Evolutionary conservation across 1,139 yeast species (phyloP).

Genomic region (Candida sp.): DNA sequence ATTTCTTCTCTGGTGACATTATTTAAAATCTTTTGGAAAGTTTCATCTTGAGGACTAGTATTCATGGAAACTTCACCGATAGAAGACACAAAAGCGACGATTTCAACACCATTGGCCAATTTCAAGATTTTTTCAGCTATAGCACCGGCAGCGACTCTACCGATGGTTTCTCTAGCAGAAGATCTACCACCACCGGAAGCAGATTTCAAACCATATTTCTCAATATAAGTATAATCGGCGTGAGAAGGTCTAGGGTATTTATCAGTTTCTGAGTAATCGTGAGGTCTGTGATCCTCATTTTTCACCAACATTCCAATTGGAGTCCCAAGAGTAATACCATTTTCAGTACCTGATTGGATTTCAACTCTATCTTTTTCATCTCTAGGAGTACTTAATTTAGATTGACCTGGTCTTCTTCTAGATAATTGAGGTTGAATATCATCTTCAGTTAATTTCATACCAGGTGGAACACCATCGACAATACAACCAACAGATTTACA

Average conservation of each 20-base stretch:
- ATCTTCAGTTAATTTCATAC: conserved; percentile 74
- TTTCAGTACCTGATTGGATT: conserved; percentile 93
- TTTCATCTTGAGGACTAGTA: conserved; percentile 63
- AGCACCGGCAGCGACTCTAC: conserved; percentile 99
- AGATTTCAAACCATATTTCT: conserved; percentile 89
- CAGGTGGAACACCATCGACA: conserved; percentile 98
- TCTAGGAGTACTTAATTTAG: conserved; percentile 89
- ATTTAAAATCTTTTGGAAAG: conserved; percentile 63
- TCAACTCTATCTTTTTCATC: conserved; percentile 91
- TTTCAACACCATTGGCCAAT: conserved; percentile 80
- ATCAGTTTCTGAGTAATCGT: conserved; percentile 93
- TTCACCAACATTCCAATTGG: conserved; percentile 92
- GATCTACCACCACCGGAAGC: conserved; percentile 98
- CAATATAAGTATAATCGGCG: conserved; percentile 92
- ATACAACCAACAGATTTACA: conserved; percentile 99
- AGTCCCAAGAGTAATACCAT: conserved; percentile 88
- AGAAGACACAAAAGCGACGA: conserved; percentile 92
- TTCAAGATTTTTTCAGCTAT: conserved; percentile 88
- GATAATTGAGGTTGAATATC: conserved; percentile 96
- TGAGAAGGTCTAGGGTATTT: conserved; percentile 97
- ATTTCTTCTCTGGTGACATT: conserved; percentile 86
- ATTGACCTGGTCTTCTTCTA: conserved; percentile 97
- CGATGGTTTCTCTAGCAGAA: conserved; percentile 96
- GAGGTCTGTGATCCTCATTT: conserved; percentile 96
- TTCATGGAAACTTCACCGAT: conserved; percentile 80